A percentile compares a stretch with the other conserved stretches of the same genome.
Conservation (phyloP, 768 basidiomycete species). For the Auriscalpium vulgare region DNA sequence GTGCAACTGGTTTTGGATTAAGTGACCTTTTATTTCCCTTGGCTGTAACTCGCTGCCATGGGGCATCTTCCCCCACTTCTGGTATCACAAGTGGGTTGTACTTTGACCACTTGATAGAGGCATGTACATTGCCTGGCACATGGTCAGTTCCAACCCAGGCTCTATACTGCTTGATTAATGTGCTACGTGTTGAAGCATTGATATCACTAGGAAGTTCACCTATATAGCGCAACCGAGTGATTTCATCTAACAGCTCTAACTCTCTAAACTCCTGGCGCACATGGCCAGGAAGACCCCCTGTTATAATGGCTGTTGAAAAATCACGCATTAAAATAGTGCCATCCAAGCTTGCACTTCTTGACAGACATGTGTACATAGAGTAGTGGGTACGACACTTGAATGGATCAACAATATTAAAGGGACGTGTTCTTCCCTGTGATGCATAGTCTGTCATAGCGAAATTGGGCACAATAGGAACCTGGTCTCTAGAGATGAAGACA, state of each 20-base stretch:
- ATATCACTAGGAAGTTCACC: neutral
- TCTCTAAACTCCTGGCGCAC: slow-evolving; percentile 16
- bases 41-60: neutral
- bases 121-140: neutral
- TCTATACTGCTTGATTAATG: neutral
- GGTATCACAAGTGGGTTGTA: neutral
- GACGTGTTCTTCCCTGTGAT: slow-evolving; percentile 17
- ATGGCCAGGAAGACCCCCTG: slow-evolving; percentile 4
- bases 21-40: neutral
- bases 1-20: too few relatives aligned
- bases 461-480: slow-evolving; percentile 14
- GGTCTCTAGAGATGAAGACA: slow-evolving; percentile 2
- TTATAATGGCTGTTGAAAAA: slow-evolving; percentile 5
- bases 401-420: slow-evolving; percentile 13
- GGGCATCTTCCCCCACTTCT: neutral
- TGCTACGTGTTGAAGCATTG: neutral
- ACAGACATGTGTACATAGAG: slow-evolving; percentile 18
- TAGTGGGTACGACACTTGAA: slow-evolving; percentile 7
- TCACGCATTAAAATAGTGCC: slow-evolving; percentile 14
- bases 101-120: neutral
- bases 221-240: slow-evolving; percentile 1
- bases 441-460: slow-evolving; percentile 20
- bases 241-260: slow-evolving; percentile 10
- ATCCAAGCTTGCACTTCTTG: slow-evolving; percentile 7
- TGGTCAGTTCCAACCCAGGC: neutral